Conservation (phyloP, 148 eudicot genomes). For the Fallopia convolvulus region DNA sequence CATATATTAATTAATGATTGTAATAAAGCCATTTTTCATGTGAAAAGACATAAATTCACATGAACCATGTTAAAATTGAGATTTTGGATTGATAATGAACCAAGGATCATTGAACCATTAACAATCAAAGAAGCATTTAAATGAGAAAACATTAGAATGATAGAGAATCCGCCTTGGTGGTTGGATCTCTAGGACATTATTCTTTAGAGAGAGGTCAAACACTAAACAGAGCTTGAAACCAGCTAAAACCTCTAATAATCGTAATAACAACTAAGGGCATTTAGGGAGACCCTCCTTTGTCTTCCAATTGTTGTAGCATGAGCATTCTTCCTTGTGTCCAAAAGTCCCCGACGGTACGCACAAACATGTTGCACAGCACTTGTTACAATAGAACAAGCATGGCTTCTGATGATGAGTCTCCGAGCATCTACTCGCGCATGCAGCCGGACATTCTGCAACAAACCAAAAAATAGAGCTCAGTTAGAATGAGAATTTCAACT, state of each 20-base stretch:
- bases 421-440: background rate
- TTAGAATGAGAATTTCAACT: background rate
- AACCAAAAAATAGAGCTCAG: background rate
- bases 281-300: constrained; percentile 1
- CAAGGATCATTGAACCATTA: background rate
- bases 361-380: constrained; percentile 9
- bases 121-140: background rate
- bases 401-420: background rate
- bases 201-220: too few species aligned
- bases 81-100: background rate
- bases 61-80: too few species aligned
- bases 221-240: too few species aligned
- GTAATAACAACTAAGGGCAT: constrained; percentile 6
- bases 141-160: too few species aligned
- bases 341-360: constrained; percentile 8
- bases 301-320: constrained; percentile 9
- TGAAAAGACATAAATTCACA: too few species aligned
- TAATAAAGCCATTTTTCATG: too few species aligned
- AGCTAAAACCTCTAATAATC: background rate
- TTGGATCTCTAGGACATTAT: too few species aligned
- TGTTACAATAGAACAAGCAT: constrained; percentile 10
- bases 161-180: too few species aligned
- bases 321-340: constrained; percentile 6
- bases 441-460: background rate
- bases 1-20: too few species aligned